Evolutionary conservation across 139 green algal genomes (phyloP).

Genomic region (Chlamydomonas incerta): DNA sequence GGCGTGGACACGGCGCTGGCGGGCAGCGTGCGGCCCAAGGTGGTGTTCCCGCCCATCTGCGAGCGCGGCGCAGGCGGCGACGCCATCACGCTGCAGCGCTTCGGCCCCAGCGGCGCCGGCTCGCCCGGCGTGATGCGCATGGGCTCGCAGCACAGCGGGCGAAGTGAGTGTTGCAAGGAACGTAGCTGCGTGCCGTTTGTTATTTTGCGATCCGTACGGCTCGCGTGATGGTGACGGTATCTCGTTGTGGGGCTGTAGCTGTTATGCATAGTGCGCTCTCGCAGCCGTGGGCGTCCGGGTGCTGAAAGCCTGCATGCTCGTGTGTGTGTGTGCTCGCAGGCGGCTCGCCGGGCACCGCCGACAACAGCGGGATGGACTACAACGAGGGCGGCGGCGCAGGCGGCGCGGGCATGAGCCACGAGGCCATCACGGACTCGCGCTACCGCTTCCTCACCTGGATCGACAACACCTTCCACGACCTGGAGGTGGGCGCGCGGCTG

Average conservation of each 20-base stretch:
- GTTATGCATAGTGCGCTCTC: too few relatives aligned
- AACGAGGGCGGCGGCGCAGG: constrained; percentile 4
- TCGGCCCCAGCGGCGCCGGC: background rate
- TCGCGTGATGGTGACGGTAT: too few relatives aligned
- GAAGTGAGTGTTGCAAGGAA: too few relatives aligned
- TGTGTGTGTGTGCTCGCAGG: too few relatives aligned
- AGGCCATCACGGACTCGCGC: constrained; percentile 35
- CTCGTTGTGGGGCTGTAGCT: too few relatives aligned
- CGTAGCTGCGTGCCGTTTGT: too few relatives aligned
- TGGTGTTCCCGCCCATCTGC: constrained; percentile 71
- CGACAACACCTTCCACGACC: constrained; percentile 65
- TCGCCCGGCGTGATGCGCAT: too few relatives aligned
- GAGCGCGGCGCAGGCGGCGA: constrained; percentile 12
- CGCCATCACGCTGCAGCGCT: background rate
- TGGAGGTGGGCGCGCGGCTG: constrained; percentile 10
- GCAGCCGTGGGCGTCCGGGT: too few relatives aligned
- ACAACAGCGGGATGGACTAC: background rate
- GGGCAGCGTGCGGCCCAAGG: constrained; percentile 36
- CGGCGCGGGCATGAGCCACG: constrained; percentile 14
- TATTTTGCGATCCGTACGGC: too few relatives aligned
- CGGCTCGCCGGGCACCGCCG: too few relatives aligned
- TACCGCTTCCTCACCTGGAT: constrained; percentile 66
- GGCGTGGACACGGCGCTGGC: constrained; percentile 50
- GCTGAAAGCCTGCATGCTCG: too few relatives aligned
- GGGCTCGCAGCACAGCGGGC: background rate